These are phyloP conservation scores for Scenedesmus sp. DNA, from an alignment of 163 green algal genomes.

Conservation along the genomic window DNA sequence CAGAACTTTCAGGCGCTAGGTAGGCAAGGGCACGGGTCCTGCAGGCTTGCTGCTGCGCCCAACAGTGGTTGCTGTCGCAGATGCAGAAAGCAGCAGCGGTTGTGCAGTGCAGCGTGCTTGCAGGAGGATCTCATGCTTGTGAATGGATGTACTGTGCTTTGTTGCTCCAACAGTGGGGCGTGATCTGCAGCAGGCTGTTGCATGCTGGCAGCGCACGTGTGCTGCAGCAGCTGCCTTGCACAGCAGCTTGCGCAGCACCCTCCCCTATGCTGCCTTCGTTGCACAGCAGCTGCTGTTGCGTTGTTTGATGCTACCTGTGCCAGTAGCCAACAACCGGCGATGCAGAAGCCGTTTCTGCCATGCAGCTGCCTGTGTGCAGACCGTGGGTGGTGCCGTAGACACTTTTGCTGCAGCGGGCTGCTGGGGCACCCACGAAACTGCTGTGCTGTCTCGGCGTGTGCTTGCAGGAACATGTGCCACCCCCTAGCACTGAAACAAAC, in stretches of 20 bases:
- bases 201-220: not conserved
- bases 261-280: not conserved
- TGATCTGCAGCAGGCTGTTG: not conserved
- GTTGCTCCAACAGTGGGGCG: not conserved
- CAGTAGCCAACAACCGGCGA: too few species aligned
- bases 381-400: too few species aligned
- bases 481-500: too few species aligned
- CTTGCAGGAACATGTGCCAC: too few species aligned
- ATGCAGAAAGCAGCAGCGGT: not conserved
- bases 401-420: too few species aligned
- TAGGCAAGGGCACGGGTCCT: not conserved
- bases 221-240: not conserved
- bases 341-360: too few species aligned
- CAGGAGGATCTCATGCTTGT: not conserved
- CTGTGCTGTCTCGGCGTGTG: too few species aligned
- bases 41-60: not conserved
- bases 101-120: not conserved
- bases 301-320: not conserved
- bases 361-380: too few species aligned
- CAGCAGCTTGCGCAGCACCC: not conserved
- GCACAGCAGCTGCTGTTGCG: not conserved
- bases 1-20: constrained; percentile 50
- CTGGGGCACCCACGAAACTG: too few species aligned
- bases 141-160: not conserved
- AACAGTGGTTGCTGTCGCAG: not conserved